Evolutionary conservation across 345 rosid genomes (phyloP).

Genomic region (Brassica incana): DNA sequence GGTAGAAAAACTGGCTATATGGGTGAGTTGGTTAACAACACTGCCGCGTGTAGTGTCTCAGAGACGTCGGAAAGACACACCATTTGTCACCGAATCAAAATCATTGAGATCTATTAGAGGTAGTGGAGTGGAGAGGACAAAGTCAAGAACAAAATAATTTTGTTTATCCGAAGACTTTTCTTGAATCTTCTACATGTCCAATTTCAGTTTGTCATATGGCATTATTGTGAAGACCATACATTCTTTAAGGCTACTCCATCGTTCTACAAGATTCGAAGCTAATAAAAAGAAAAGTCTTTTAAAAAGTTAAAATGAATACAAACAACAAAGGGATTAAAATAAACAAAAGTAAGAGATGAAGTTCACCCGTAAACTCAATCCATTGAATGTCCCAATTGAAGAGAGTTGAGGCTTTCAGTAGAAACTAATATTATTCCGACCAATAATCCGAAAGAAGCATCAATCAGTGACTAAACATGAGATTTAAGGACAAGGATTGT

Average conservation of each 20-base stretch:
- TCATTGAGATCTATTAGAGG: not conserved
- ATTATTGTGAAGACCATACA: not conserved
- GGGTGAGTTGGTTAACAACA: not conserved
- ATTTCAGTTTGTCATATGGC: not conserved
- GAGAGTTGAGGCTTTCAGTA: slow-evolving; percentile 1
- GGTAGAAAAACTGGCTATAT: no score
- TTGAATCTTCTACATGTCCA: not conserved
- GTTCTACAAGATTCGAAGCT: not conserved
- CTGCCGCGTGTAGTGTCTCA: slow-evolving; percentile 21
- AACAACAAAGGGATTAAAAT: slow-evolving; percentile 10
- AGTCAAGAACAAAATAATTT: not conserved
- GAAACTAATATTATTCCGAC: not conserved
- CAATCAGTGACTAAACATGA: slow-evolving; percentile 28
- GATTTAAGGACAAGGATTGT: slow-evolving; percentile 30
- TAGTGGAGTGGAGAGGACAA: slow-evolving; percentile 6
- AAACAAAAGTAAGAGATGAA: not conserved
- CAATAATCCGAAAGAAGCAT: slow-evolving; percentile 7
- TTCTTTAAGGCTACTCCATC: not conserved
- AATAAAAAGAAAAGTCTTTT: not conserved
- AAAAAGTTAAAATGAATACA: slow-evolving; percentile 15
- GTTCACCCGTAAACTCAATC: slow-evolving; percentile 20
- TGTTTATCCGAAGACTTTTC: not conserved
- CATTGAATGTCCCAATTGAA: not conserved
- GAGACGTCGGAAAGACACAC: slow-evolving; percentile 12
- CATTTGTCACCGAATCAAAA: not conserved